Base-by-base conservation (phyloP, 1,284 basidiomycete genomes). In the Dichomitus squalens region DNA sequence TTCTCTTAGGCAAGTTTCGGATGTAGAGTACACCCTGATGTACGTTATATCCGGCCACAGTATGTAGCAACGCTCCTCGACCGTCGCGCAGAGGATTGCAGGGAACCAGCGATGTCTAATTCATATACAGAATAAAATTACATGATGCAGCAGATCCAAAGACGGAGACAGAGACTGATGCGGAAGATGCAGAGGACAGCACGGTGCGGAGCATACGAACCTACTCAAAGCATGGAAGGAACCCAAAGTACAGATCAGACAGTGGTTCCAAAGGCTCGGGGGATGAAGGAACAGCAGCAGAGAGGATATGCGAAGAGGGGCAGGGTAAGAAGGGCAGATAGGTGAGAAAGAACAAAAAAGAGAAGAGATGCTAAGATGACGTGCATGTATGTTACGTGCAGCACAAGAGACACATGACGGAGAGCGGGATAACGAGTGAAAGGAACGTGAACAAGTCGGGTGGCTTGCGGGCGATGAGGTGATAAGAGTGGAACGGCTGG, bases 391-490 rank as follows among this genome's bases (percentile, higher is more conserved):
- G 27, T 16, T 47, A 54, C 53, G 53, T 48, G 46, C 46, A 23
- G 46, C 41, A 41, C 52, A 58, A 53, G 55, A 49, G 48, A 44
- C 33, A 31, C 4, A 39, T 36, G 35, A 4, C 23, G 41, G 16
- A 27, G 29, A n/a, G 23, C 25, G 14, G 9, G 29, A 27, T n/a
- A 39, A 31, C 21, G 41, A 33, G 34, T 8, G 38, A 34, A 29
- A 40, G 49, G n/a, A 39, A 41, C 11, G n/a, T 66, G 73, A 90
- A 36, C 84, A 5, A 31, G 29, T 6, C 11, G 29, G 29, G 6
- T 31, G 29, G n/a, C n/a, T 31, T 31, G 29, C 29, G 6, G 11
- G 29, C 11, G 29, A 11, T 31, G 29, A 31, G 29, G 29, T 31
- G 29, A 31, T 5, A 11, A 6, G 29, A 11, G 11, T n/a, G n/a